Evolutionary conservation across 495 filamentous ascomycete species (phyloP).

Genomic region (Aspergillus bertholletiae): DNA sequence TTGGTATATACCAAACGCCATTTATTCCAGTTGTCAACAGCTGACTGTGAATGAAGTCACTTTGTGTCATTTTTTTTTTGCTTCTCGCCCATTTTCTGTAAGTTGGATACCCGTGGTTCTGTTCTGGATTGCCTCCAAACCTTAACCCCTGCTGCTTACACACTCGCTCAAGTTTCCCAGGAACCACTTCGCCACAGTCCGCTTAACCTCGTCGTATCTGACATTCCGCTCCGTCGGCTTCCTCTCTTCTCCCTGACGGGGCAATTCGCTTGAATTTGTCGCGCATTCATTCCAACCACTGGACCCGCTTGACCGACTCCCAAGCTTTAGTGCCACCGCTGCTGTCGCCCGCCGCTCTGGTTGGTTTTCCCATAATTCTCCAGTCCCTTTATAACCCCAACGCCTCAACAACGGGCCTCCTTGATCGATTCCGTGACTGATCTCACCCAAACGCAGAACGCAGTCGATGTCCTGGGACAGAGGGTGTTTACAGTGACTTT

Average conservation of each 20-base stretch:
- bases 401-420: too few relatives aligned
- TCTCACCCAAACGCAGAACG: background rate
- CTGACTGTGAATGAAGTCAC: slow-evolving; percentile 9
- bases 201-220: slow-evolving; percentile 2
- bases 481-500: background rate
- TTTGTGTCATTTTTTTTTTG: background rate
- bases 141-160: slow-evolving; percentile 19
- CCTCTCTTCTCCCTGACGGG: background rate
- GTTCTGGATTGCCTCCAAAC: slow-evolving; percentile 9
- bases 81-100: slow-evolving; percentile 7
- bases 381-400: too few relatives aligned
- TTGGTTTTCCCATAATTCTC: background rate
- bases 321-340: too few relatives aligned
- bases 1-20: slow-evolving; percentile 1
- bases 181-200: slow-evolving; percentile 21
- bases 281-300: background rate
- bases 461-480: background rate
- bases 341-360: background rate
- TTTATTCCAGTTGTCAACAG: slow-evolving; percentile 2
- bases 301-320: background rate
- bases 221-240: background rate
- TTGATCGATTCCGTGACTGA: background rate
- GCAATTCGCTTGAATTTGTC: background rate
- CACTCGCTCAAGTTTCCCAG: slow-evolving; percentile 14
- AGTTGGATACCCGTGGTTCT: slow-evolving; percentile 4